These are phyloP conservation scores for Cucurbita argyrosperma DNA, from an alignment of 306 rosid species.

Conservation along the genomic window DNA sequence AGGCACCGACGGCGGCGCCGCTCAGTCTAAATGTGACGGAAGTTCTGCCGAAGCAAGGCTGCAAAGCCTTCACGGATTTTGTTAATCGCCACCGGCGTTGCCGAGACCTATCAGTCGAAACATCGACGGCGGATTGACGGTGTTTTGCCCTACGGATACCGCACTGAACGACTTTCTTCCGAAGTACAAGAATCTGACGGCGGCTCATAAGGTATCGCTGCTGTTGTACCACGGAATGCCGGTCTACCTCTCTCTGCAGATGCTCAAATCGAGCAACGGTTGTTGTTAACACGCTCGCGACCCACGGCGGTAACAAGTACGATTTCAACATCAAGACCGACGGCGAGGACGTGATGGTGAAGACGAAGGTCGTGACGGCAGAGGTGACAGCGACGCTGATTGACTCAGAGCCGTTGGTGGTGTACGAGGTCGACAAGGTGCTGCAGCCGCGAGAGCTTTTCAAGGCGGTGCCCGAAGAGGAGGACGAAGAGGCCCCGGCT, in stretches of 20 bases:
- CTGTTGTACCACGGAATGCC: conserved; percentile 65
- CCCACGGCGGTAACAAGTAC: conserved; percentile 57
- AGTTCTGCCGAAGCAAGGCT: conserved; percentile 64
- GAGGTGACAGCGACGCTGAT: conserved; percentile 45
- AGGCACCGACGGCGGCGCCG: conserved; percentile 71
- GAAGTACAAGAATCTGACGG: conserved; percentile 59
- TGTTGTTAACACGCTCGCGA: conserved; percentile 61
- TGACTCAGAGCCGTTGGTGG: conserved; percentile 71
- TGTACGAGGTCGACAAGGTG: conserved; percentile 53
- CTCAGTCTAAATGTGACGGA: conserved; percentile 40
- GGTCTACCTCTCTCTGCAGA: conserved; percentile 54
- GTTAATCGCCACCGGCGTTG: conserved; percentile 42
- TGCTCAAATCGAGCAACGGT: conserved; percentile 67
- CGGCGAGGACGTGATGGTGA: conserved; percentile 57
- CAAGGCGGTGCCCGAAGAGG: conserved; percentile 28
- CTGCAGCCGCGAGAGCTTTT: conserved; percentile 64
- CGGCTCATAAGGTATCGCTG: conserved; percentile 36
- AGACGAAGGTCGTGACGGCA: conserved; percentile 51
- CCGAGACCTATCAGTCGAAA: conserved; percentile 30
- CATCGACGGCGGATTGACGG: conserved; percentile 70
- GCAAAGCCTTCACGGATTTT: conserved; percentile 74
- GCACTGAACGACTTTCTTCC: conserved; percentile 40
- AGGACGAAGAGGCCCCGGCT: conserved; percentile 9
- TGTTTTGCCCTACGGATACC: conserved; percentile 71
- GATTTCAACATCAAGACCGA: conserved; percentile 67